Base-by-base conservation (phyloP, 2,329 filamentous ascomycete genomes). In the Teratosphaeria nubilosa region DNA sequence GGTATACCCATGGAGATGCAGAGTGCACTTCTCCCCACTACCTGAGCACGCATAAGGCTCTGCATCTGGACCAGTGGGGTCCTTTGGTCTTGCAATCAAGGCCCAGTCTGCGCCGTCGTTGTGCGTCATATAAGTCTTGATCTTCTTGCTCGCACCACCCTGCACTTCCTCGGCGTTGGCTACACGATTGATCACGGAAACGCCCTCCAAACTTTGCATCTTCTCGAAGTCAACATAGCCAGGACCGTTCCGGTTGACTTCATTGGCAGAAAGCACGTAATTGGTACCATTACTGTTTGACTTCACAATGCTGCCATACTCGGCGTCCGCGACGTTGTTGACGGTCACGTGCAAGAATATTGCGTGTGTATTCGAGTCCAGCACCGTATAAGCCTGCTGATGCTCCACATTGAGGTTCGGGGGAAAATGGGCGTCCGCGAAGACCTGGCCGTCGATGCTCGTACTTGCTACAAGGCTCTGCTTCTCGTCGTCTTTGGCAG, bases 211-310 rank as follows among this genome's bases (percentile, higher is more conserved):
- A 2, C 91, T 91, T 53, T 88, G 82, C 78, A 96, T 90, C 77
- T 95, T 96, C 72, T 99, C 94, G 73, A 95, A 99, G 70, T 99
- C 94, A 51, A 96, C 92, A 68, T 86, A 96, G 51, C 86, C 91
- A 1, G 72, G 66, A 13, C 80, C 76, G 69, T 96, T 85, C 65
- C 90, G 83, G 73, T 97, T 96, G 69, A 97, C 90, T 22, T 83
- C 84, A 54, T 83, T 78, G 25, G 94, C 79, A 72, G 89, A 95
- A 63, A 95, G 77, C 13, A 96, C 89, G 68, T 96, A 99, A 1
- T 88, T 94, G 0, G 94, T 99, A 56, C 94, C 94, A 70, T 99
- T 97, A 67, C 91, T 96, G 77, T 99, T 99, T 70, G 91, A 96
- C 82, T 97, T 99, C 74, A 99, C 84, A 65, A 99, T 90, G 25